Conservation (phyloP, 140 eudicot genomes). For the Senecio squalidus region DNA sequence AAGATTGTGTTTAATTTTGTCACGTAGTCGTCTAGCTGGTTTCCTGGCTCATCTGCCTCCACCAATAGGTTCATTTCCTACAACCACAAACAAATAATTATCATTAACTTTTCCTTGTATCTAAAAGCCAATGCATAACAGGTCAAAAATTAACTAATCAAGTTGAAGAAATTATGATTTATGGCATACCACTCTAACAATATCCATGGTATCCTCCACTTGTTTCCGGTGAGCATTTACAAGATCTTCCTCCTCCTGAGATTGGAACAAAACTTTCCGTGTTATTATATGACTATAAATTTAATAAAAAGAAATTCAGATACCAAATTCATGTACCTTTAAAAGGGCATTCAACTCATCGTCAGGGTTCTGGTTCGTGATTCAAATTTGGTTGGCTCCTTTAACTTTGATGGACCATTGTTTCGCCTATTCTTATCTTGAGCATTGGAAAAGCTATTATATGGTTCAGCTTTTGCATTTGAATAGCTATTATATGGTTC, state of each 20-base stretch:
- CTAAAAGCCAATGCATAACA: not conserved
- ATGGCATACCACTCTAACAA: conserved; percentile 74
- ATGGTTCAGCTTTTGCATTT: too few species aligned
- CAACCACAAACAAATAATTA: conserved; percentile 6
- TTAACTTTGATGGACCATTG: conserved; percentile 65
- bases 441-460: conserved; percentile 22
- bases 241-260: conserved; percentile 99
- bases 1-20: conserved; percentile 68
- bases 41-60: conserved; percentile 97
- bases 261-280: conserved; percentile 3
- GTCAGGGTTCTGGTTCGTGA: conserved; percentile 46
- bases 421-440: conserved; percentile 55
- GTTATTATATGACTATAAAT: not conserved
- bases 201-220: conserved; percentile 98
- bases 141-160: not conserved
- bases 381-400: conserved; percentile 63
- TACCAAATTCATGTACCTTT: conserved; percentile 41
- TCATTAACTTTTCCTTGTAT: too few species aligned
- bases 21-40: conserved; percentile 79
- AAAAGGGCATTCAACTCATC: conserved; percentile 70
- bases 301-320: not conserved
- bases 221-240: conserved; percentile 93
- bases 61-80: conserved; percentile 97
- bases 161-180: not conserved
- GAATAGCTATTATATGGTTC: too few species aligned